Evolutionary conservation across 805 yeast genomes (phyloP).

Genomic region (Saccharomycopsis oosterbeekiorum): DNA sequence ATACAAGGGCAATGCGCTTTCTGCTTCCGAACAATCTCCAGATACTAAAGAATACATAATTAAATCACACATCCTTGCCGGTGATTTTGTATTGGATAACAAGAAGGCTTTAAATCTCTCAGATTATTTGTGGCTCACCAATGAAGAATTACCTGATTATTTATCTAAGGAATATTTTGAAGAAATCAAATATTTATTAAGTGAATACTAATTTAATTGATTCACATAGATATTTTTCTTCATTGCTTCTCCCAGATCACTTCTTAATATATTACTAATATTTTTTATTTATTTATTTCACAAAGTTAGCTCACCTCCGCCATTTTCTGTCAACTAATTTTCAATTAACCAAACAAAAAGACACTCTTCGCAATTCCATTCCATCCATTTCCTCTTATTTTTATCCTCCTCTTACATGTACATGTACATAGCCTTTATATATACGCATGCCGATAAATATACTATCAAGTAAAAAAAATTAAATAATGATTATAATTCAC

Average conservation of each 20-base stretch:
- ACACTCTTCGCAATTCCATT: background rate
- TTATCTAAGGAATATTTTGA: conserved; percentile 4
- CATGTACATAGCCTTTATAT: background rate
- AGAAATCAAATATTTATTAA: conserved; percentile 24
- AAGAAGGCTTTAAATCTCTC: conserved; percentile 28
- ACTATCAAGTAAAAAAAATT: background rate
- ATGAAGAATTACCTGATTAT: conserved; percentile 43
- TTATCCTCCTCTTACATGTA: background rate
- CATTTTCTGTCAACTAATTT: too few relatives aligned
- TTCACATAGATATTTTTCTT: background rate
- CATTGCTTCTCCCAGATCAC: too few relatives aligned
- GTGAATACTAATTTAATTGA: conserved; percentile 20
- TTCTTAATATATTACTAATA: background rate
- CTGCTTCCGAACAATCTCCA: conserved; percentile 17
- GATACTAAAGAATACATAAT: conserved; percentile 55
- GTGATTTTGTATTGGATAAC: conserved; percentile 42
- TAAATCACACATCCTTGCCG: conserved; percentile 83
- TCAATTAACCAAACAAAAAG: too few relatives aligned
- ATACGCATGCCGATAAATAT: background rate
- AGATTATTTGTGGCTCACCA: conserved; percentile 76
- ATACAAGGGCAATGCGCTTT: conserved; percentile 24
- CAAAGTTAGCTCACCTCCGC: too few relatives aligned
- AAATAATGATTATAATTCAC: too few relatives aligned
- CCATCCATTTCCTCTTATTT: background rate
- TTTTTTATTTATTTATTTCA: background rate